Conservation (phyloP, 106 monocot species). For the Phalaenopsis equestris region DNA sequence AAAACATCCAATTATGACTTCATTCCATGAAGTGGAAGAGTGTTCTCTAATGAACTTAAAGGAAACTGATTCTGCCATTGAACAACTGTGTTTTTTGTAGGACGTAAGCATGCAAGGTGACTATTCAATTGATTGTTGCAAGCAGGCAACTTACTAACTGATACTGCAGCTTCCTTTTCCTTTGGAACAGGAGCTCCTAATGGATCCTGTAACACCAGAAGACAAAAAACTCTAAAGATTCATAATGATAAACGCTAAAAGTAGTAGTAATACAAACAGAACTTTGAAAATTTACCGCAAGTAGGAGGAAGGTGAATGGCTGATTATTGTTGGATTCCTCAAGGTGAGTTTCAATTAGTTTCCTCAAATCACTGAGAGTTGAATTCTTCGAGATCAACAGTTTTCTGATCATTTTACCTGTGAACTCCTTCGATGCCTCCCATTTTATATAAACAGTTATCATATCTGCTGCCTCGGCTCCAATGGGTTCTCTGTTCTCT, state of each 20-base stretch:
- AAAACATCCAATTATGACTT: neutral
- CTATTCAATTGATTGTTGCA: conserved; percentile 54
- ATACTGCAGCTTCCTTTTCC: conserved; percentile 47
- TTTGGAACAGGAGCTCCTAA: conserved; percentile 52
- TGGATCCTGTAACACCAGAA: conserved; percentile 53
- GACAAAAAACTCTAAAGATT: too few species aligned
- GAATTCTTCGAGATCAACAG: conserved; percentile 39
- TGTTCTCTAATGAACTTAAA: conserved; percentile 67
- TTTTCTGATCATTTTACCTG: conserved; percentile 49
- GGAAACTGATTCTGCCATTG: conserved; percentile 35
- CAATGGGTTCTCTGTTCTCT: conserved; percentile 36
- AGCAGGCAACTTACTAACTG: conserved; percentile 51
- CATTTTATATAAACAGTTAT: conserved; percentile 76
- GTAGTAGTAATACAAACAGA: neutral
- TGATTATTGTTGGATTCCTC: conserved; percentile 43
- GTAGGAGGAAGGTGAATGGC: conserved; percentile 62
- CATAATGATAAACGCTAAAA: neutral
- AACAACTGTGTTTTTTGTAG: conserved; percentile 25
- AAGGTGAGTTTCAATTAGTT: conserved; percentile 51
- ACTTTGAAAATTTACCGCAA: conserved; percentile 36
- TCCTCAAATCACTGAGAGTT: conserved; percentile 50
- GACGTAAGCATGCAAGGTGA: conserved; percentile 64
- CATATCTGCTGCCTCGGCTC: conserved; percentile 17
- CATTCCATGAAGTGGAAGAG: conserved; percentile 14
- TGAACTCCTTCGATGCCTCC: conserved; percentile 64